phyloP scores from a whole-genome alignment of 2,329 filamentous ascomycete genomes.

The Botryosphaeria dothidea region DNA sequence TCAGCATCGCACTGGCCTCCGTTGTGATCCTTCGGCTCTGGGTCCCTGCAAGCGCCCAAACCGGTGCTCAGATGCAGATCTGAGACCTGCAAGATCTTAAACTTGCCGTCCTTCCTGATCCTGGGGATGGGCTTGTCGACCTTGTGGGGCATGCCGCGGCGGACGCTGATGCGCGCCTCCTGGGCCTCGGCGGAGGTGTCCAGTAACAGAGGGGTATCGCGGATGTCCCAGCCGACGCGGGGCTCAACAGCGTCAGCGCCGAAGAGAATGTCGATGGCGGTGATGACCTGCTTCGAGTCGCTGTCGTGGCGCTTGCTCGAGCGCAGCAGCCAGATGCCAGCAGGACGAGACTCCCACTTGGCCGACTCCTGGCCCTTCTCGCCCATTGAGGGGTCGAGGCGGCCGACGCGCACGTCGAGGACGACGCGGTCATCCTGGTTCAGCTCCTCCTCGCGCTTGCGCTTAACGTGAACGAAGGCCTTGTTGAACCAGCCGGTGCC shows the following conservation, averaged over 20 bases:
- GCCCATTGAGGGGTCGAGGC: conserved; percentile 65
- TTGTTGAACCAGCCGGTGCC: conserved; percentile 70
- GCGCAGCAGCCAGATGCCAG: conserved; percentile 80
- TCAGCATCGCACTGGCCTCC: conserved; percentile 87
- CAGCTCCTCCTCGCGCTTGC: conserved; percentile 85
- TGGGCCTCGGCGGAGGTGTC: conserved; percentile 62
- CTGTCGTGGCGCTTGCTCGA: conserved; percentile 71
- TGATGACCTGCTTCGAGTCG: conserved; percentile 74
- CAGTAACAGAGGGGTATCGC: conserved; percentile 71
- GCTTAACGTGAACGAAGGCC: conserved; percentile 79
- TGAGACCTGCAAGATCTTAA: conserved; percentile 97
- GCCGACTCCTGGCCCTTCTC: conserved; percentile 59
- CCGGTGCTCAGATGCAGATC: conserved; percentile 94
- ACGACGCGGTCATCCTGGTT: conserved; percentile 73
- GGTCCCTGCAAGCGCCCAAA: conserved; percentile 79
- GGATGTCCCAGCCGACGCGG: conserved; percentile 79
- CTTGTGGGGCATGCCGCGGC: conserved; percentile 67
- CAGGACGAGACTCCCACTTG: conserved; percentile 75
- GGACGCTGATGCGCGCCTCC: conserved; percentile 74
- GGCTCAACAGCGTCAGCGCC: conserved; percentile 91
- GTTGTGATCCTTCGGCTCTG: conserved; percentile 72
- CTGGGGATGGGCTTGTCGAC: conserved; percentile 70
- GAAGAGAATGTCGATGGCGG: conserved; percentile 82
- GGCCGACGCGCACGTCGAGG: conserved; percentile 73
- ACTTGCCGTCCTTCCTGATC: conserved; percentile 85